Evolutionary conservation across 2,329 filamentous ascomycete genomes (phyloP), one percentile per base, ranked within the genome.

Genomic region (Gyromitra esculenta): DNA sequence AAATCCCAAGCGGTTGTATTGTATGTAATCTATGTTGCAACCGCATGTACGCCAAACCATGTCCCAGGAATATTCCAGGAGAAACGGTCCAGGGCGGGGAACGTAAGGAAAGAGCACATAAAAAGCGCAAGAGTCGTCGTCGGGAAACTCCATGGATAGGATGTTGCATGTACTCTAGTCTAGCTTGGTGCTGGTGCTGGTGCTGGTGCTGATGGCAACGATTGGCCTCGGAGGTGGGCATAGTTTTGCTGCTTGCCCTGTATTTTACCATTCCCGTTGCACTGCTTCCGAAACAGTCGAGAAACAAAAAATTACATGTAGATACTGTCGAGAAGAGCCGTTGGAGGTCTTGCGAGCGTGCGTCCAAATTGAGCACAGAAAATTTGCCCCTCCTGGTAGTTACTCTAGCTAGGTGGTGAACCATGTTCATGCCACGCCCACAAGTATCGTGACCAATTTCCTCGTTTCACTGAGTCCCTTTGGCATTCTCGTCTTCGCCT

Each of bases 31-130:
- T 64, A 43, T 39, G 48, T 39, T 64, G 59, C 60, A 71, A 60
- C 72, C 59, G 72, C 72, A 75, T 70, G 64, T 75, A 75, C 64
- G 72, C 31, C 66, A 69, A 75, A 75, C 64, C 71, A 73, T 68
- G 56, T 56, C 41, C 72, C 41, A 75, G 65, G 66, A 75, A 71
- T 75, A 75, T 70, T 75, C 65, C 31, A 59, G 72, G 52, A 60
- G 54, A 41, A 60, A 60, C 62, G 70, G 63, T 43, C 25, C 57
- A 50, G 43, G 62, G 41, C 15, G 43, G 57, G 68, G 18, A 50
- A 63, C 50, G 25, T 18, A 31, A 25, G 25, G 59, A 45, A 41
- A 64, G 64, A 64, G 66, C 50, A 75, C 66, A 75, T 70, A 75
- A 75, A 75, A 64, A 74, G 37, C 64, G 71, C 63, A 68, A 73